A percentile compares a stretch with the other conserved stretches of the same genome.
Evolutionary conservation across 1,139 yeast genomes (phyloP).

Genomic region (Chernovozyma sophiae-reginae): DNA sequence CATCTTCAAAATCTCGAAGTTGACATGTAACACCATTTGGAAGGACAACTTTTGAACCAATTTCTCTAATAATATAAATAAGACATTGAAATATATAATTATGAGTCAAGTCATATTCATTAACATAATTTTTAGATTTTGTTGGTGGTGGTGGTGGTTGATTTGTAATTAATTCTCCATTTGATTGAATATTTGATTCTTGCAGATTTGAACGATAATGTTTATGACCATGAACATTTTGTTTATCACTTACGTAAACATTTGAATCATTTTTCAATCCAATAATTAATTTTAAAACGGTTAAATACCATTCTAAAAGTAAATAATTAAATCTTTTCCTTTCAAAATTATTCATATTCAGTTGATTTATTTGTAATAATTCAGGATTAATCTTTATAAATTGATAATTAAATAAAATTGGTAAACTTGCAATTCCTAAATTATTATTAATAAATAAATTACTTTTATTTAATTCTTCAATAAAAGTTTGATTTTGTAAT

Average conservation of each 20-base stretch:
- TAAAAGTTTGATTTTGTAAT: not conserved
- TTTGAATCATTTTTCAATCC: constrained; percentile 17
- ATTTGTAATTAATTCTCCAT: not conserved
- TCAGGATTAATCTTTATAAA: constrained; percentile 20
- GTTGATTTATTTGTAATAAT: constrained; percentile 6
- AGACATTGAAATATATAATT: constrained; percentile 29
- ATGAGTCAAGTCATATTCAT: constrained; percentile 9
- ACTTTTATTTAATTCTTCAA: constrained; percentile 3
- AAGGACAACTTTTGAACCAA: constrained; percentile 10
- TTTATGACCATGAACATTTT: not conserved
- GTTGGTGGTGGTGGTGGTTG: not conserved
- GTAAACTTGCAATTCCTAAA: constrained; percentile 42
- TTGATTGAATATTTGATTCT: not conserved
- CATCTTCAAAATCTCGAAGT: constrained; percentile 4
- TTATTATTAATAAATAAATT: constrained; percentile 32
- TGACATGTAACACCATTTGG: constrained; percentile 4
- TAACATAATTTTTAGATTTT: not conserved
- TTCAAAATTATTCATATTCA: constrained; percentile 13
- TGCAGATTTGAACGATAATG: constrained; percentile 3
- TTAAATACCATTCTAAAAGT: constrained; percentile 38
- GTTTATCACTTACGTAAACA: constrained; percentile 5
- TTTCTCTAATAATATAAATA: constrained; percentile 19
- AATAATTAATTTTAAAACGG: constrained; percentile 30
- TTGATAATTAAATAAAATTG: constrained; percentile 35
- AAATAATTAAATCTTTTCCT: constrained; percentile 17